Percentiles rank a stretch among this genome's conserved stretches.
phyloP scores from a whole-genome alignment of 805 yeast species.

The Ogataea pini region DNA sequence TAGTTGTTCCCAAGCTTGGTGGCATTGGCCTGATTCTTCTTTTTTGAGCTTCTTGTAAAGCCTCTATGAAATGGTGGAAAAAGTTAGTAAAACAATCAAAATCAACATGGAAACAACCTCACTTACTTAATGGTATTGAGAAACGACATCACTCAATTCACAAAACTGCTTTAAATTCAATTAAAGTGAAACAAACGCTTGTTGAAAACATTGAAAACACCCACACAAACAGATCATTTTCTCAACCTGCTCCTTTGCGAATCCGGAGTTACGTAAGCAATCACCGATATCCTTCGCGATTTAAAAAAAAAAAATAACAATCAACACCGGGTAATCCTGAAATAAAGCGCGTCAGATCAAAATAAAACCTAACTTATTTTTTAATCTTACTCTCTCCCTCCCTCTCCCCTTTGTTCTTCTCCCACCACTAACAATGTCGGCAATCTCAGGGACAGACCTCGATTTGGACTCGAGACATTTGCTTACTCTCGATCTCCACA shows the following conservation, averaged over 20 bases:
- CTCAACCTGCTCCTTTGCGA: neutral
- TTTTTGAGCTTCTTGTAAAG: slow-evolving; percentile 51
- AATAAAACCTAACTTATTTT: neutral
- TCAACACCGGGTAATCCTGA: slow-evolving; percentile 2
- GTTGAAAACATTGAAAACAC: neutral
- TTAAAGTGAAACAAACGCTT: too few relatives aligned
- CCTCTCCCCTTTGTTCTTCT: neutral
- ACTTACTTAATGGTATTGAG: slow-evolving; percentile 40
- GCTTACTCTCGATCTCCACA: slow-evolving; percentile 22
- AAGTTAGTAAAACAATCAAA: slow-evolving; percentile 1
- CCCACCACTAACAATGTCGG: slow-evolving; percentile 7
- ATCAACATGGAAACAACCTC: too few relatives aligned
- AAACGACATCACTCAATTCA: too few relatives aligned
- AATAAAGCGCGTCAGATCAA: neutral
- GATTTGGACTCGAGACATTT: slow-evolving; percentile 21
- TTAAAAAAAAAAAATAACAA: neutral
- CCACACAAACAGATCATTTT: neutral
- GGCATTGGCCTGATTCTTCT: slow-evolving; percentile 31
- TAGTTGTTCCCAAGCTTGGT: slow-evolving; percentile 29
- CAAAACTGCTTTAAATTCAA: too few relatives aligned
- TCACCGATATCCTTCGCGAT: too few relatives aligned
- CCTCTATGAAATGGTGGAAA: slow-evolving; percentile 44
- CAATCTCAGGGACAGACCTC: slow-evolving; percentile 15
- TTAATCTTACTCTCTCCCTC: neutral
- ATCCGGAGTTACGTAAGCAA: neutral